These are phyloP conservation scores for Henckelia pumila DNA, from an alignment of 257 asterid genomes.

Conservation along the genomic window DNA sequence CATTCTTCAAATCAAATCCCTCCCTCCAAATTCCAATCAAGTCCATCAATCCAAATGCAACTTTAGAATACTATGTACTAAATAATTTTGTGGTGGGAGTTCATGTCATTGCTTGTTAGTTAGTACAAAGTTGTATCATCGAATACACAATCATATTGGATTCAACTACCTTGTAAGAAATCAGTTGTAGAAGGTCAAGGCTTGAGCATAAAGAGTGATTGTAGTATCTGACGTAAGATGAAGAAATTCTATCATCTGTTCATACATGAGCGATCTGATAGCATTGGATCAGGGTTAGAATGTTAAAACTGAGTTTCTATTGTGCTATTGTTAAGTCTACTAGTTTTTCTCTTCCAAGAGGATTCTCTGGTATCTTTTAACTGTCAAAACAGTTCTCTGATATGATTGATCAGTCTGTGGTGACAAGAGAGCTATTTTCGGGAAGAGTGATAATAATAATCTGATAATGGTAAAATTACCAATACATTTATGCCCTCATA, in stretches of 20 bases:
- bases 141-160: not conserved
- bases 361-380: not conserved
- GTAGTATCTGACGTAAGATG: not conserved
- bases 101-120: not conserved
- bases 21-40: not conserved
- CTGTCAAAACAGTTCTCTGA: not conserved
- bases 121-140: not conserved
- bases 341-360: not conserved
- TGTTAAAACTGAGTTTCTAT: not conserved
- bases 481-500: not conserved
- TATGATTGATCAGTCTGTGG: not conserved
- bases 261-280: not conserved
- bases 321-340: not conserved
- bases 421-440: not conserved
- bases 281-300: not conserved
- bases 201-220: not conserved
- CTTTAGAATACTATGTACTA: not conserved
- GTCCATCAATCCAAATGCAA: not conserved
- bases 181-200: not conserved
- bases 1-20: too few species aligned
- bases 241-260: too few species aligned
- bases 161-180: not conserved
- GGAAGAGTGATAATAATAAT: not conserved
- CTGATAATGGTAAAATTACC: not conserved
- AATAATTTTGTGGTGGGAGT: not conserved